Percentiles rank a stretch among this genome's conserved stretches.
These are phyloP conservation scores for Tylopilus balloui DNA, from an alignment of 768 basidiomycete genomes.

Conservation along the genomic window DNA sequence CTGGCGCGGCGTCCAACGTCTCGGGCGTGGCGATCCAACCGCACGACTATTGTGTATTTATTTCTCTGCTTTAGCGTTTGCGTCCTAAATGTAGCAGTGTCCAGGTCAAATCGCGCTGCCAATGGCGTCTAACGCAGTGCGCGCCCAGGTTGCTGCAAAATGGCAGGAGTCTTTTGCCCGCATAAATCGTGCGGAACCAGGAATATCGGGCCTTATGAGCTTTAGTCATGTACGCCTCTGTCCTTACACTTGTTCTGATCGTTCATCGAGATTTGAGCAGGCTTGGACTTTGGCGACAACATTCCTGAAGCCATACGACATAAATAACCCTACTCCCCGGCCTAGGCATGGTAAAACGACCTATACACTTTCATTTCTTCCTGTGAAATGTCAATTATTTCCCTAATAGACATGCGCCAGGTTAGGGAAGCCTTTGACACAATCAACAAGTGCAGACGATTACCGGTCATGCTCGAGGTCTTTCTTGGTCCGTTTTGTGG, in stretches of 20 bases:
- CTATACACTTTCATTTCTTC: neutral
- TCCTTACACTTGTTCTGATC: neutral
- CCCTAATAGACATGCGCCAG: constrained; percentile 40
- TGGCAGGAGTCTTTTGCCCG: constrained; percentile 70
- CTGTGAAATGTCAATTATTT: neutral
- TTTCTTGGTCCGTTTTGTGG: constrained; percentile 54
- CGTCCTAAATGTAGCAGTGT: constrained; percentile 25
- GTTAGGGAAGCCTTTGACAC: constrained; percentile 55
- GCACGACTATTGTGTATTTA: no score
- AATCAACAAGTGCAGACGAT: constrained; percentile 53
- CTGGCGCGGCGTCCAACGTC: no score
- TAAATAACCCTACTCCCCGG: constrained; percentile 36
- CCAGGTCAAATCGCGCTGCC: neutral
- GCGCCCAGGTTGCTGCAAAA: constrained; percentile 60
- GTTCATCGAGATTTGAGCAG: constrained; percentile 32
- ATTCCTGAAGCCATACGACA: constrained; percentile 53
- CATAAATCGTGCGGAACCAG: constrained; percentile 53
- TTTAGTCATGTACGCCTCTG: constrained; percentile 52
- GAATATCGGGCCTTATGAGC: constrained; percentile 58
- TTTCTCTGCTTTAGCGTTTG: no score
- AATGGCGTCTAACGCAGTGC: constrained; percentile 62
- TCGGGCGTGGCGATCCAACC: no score
- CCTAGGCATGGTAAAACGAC: constrained; percentile 27
- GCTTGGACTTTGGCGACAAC: constrained; percentile 56
- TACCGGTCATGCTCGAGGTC: constrained; percentile 62